Base-by-base conservation (phyloP, 768 basidiomycete genomes). In the Kwoniella sp. region DNA sequence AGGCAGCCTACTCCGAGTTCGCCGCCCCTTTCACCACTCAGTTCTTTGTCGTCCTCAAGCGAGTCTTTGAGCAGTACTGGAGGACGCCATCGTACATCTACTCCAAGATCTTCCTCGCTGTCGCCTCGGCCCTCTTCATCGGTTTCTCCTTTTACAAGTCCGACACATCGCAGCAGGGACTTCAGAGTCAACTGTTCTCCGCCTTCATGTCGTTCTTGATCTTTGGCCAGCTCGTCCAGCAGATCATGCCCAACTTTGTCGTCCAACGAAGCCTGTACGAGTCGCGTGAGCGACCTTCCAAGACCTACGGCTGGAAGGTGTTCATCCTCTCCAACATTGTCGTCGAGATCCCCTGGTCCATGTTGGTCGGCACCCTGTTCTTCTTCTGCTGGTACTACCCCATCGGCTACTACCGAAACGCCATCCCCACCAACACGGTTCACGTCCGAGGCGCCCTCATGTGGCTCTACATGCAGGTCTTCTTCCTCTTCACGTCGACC, bases 351-450 rank as follows among this genome's bases (percentile, higher is more conserved):
- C 67, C 63, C 10, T 64, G 58, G 58, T 33, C 46, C 57, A 52
- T 67, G 12, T 59, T 70, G 12, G 63, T 69, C 40, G 71, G 64
- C 2, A 58, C 66, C 2, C 20, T 73, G 38, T 60, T 73, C 46
- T 73, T 60, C 69, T 68, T 74, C 62, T 63, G 57, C 45, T 73
- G 67, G 62, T 76, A 74, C 65, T 76, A 75, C 62, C 75, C 76
- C 17, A 64, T 75, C 46, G 75, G 72, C 0, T 60, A 78, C 17
- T 76, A 78, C 63, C 58, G 66, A n/a, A 78, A 78, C 57, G 77
- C 77, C 15, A 65, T 59, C 25, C 63, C 64, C 10, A 74, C 73
- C 10, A 59, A 66, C 48, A 60, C 75, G 2, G 73, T 77, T 3
- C 50, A 60, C 46, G 70, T 73, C 36, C 75, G 79, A 14, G 77